Base-by-base conservation (phyloP, 805 yeast species). In the Yarrowia yakushimensis region DNA sequence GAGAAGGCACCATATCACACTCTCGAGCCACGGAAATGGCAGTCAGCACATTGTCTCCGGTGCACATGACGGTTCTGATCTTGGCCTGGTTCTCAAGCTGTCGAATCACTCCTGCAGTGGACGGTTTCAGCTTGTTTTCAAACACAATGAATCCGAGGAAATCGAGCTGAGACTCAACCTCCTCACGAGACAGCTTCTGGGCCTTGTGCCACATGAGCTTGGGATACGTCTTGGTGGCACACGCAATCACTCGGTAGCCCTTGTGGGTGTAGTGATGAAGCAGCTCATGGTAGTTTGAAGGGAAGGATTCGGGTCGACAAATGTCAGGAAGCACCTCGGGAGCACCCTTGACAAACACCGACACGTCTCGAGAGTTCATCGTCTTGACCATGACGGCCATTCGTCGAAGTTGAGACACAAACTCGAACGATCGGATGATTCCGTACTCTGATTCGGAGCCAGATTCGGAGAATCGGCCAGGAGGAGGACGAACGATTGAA, bases 31-130 rank as follows among this genome's bases (percentile, higher is more conserved):
- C 99, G 73, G 97, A 88, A 20, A 94, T 83, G 0, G 98, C 99
- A 0, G 99, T 94, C 63, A 94, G 77, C 18, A 94, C 84, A 71
- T 94, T 94, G 73, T 94, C 99, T 61, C 99, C 99, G 0, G 99
- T 94, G 73, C 99, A 94, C 99, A 94, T 94, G 28, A 91, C 77
- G 0, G 94, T 88, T 67, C 97, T 79, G 55, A 94, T 80, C 22
- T 82, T 79, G 0, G 99, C 97, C 6, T 78, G 78, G 22, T 77
- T 76, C 22, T 55, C 61, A 55, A 94, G 77, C 64, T 82, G 79
- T 12, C 73, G 66, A 55, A 94, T 78, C 0, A 92, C 89, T 0
- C 76, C 73, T 9, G 78, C 78, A 0, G 97, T 87, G 0, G 87
- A 77, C 1, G 80, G 76, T 71, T 94, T 94, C 69, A 94, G 78